Conservation (phyloP, 1,284 basidiomycete genomes). For the Tylopilus sp. region DNA sequence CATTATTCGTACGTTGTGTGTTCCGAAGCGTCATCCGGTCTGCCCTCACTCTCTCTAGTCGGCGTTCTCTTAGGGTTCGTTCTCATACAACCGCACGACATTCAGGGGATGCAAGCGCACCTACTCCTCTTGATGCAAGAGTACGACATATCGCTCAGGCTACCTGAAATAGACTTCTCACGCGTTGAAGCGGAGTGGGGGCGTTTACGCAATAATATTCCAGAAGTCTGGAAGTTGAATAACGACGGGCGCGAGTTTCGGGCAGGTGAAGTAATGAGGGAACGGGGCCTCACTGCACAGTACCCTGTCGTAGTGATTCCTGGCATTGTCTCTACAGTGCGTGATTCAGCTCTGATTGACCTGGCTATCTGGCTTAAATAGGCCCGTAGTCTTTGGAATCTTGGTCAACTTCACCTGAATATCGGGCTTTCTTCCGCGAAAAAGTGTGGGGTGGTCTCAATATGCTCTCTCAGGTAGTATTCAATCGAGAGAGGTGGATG, state of each 20-base stretch:
- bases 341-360: conserved; percentile 18
- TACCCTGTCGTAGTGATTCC: conserved; percentile 81
- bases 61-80: conserved; percentile 59
- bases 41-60: conserved; percentile 42
- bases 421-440: conserved; percentile 77
- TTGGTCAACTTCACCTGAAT: conserved; percentile 80
- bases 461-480: conserved; percentile 84
- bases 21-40: neutral
- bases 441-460: conserved; percentile 84
- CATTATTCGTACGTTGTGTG: conserved; percentile 39
- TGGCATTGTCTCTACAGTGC: conserved; percentile 72
- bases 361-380: neutral
- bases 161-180: conserved; percentile 61
- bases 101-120: conserved; percentile 54
- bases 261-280: conserved; percentile 71
- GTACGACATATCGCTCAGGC: conserved; percentile 53
- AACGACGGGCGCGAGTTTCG: conserved; percentile 81
- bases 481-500: conserved; percentile 88
- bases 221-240: conserved; percentile 78
- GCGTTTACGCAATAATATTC: conserved; percentile 58
- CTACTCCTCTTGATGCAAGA: conserved; percentile 53
- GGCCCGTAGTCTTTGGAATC: conserved; percentile 66
- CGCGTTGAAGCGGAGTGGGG: conserved; percentile 67
- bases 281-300: conserved; percentile 64
- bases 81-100: conserved; percentile 58